phyloP scores from a whole-genome alignment of 768 basidiomycete species.

The Xanthoconium stramineum region DNA sequence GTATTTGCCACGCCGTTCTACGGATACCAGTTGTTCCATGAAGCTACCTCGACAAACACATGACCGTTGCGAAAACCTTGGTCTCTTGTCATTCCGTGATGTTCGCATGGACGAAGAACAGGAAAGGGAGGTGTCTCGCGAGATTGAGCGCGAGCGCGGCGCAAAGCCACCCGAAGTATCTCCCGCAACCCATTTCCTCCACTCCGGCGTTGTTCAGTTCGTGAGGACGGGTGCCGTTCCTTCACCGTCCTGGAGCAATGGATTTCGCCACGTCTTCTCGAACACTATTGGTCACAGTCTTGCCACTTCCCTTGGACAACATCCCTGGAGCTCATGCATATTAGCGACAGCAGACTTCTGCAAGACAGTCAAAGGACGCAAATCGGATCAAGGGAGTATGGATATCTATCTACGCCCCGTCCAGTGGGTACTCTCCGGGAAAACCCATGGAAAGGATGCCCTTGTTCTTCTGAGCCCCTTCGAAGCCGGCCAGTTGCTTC shows the following conservation, averaged over 20 bases:
- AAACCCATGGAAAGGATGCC: background rate
- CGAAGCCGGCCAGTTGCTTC: too few relatives aligned
- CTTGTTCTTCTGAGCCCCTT: too few relatives aligned
- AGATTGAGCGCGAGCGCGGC: background rate
- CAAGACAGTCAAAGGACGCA: background rate
- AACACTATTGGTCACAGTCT: background rate
- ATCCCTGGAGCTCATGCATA: background rate
- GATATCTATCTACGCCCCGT: background rate
- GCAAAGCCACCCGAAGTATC: background rate
- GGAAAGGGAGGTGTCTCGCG: background rate
- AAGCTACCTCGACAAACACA: too few relatives aligned
- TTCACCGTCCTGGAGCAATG: background rate
- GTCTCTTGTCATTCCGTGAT: background rate
- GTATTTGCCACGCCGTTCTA: too few relatives aligned
- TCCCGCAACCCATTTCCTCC: background rate
- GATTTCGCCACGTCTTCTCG: background rate
- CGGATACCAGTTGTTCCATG: too few relatives aligned
- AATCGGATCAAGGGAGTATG: background rate
- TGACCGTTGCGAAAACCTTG: background rate
- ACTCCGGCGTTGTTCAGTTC: background rate
- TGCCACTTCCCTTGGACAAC: background rate
- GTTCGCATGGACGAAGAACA: background rate
- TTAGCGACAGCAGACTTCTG: background rate
- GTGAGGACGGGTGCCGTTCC: background rate
- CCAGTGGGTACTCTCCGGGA: background rate